Conservation (phyloP, 192 early-diverging fungal genomes). For the Mortierella antarctica region DNA sequence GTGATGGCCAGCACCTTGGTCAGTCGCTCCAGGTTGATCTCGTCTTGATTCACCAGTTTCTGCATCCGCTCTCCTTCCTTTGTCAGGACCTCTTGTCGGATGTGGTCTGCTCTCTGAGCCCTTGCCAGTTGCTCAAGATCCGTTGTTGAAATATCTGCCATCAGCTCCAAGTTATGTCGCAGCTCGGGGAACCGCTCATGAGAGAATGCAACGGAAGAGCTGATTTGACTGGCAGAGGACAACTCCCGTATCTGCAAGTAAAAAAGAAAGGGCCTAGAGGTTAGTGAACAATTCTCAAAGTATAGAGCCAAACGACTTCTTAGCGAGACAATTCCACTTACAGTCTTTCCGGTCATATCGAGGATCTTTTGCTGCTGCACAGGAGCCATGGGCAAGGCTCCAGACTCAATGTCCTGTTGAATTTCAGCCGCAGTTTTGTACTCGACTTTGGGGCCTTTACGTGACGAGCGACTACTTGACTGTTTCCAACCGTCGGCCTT, state of each 20-base stretch:
- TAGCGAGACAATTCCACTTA: conserved; percentile 33
- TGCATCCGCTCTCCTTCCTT: conserved; percentile 55
- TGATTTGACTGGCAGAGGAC: conserved; percentile 58
- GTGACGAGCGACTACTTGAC: conserved; percentile 30
- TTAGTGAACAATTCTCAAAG: conserved; percentile 24
- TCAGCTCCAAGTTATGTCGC: conserved; percentile 77
- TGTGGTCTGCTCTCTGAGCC: conserved; percentile 63
- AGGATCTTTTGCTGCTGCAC: conserved; percentile 75
- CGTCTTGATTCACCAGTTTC: conserved; percentile 48
- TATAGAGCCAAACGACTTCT: not conserved
- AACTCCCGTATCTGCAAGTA: conserved; percentile 56
- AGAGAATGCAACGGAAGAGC: conserved; percentile 61
- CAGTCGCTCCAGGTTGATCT: conserved; percentile 56
- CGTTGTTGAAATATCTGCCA: conserved; percentile 76
- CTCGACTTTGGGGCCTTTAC: conserved; percentile 56
- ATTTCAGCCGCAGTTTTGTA: conserved; percentile 86
- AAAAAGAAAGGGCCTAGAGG: not conserved
- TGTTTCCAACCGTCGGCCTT: conserved; percentile 62
- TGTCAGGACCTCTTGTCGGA: conserved; percentile 52
- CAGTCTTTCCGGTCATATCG: conserved; percentile 85
- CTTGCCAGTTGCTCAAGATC: conserved; percentile 74
- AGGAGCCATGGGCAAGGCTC: conserved; percentile 38
- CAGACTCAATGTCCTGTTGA: conserved; percentile 63
- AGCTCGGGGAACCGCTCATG: conserved; percentile 78
- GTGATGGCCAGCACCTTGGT: conserved; percentile 58